Conservation (phyloP, 2,329 filamentous ascomycete species). For the Penicillium sumatraense region DNA sequence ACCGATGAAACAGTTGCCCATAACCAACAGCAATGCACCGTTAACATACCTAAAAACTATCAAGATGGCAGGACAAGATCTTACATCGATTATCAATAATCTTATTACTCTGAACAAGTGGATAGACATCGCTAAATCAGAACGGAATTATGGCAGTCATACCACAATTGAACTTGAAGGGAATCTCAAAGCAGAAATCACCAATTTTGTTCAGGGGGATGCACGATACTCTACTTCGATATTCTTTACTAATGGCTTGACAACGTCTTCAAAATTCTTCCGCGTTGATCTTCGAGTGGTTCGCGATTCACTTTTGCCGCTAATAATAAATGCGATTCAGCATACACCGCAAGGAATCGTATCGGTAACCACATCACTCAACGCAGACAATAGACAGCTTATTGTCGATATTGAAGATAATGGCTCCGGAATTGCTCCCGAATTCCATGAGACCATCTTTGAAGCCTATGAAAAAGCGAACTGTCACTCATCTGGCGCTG, state of each 20-base stretch:
- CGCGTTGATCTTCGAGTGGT: background rate
- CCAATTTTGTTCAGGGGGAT: background rate
- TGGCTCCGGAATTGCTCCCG: conserved; percentile 9
- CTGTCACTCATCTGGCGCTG: conserved; percentile 14
- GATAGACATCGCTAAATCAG: conserved; percentile 18
- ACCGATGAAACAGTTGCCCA: background rate
- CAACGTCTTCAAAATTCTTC: background rate
- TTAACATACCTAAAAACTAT: conserved; percentile 15
- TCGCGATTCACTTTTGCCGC: background rate
- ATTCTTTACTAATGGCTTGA: too few relatives aligned
- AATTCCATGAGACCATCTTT: conserved; percentile 14
- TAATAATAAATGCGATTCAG: background rate
- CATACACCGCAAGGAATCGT: background rate
- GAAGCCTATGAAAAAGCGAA: conserved; percentile 16
- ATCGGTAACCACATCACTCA: background rate
- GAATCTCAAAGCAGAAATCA: background rate
- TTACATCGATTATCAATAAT: conserved; percentile 14
- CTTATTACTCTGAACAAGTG: conserved; percentile 19
- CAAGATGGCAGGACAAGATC: conserved; percentile 15
- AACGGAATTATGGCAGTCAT: conserved; percentile 9
- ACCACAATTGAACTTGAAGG: background rate
- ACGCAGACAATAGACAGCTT: background rate
- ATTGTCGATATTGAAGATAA: conserved; percentile 14
- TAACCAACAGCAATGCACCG: background rate
- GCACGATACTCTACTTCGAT: background rate